Evolutionary conservation across 1,284 basidiomycete species (phyloP), one percentile per base, ranked within the genome.

Genomic region (Tilletia caries): DNA sequence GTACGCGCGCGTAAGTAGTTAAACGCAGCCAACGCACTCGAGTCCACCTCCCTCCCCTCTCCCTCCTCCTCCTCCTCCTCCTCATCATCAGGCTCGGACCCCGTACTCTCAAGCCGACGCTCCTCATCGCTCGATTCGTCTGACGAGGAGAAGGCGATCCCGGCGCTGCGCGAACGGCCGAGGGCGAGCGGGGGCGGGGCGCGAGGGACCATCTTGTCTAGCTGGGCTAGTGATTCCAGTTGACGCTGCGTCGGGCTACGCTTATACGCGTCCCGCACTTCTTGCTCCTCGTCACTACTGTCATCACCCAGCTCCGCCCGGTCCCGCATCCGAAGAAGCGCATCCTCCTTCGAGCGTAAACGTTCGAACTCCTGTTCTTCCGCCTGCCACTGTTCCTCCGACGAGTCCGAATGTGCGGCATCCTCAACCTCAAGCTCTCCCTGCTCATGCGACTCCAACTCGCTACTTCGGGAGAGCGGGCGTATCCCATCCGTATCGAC

Each of bases 141-240:
- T 10, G 68, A 69, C 23, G 75, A 77, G 0, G 76, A 77, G 2
- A 74, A 77, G 58, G 70, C 76, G 12, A 74, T 74, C n/a, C 74
- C 76, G 3, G 74, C 74, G 20, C 76, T 74, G 15, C 76, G 69
- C 2, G 74, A 76, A 2, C 76, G 66, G 12, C 76, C 76, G 1
- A 77, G 48, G 1, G 73, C 74, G 4, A 77, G 67, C 2, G 76
- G 76, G 2, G 74, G 76, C 3, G 76, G 76, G 2, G 76, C 76
- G 33, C 71, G 73, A 3, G 76, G 74, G 32, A 74, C 43, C 1
- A 48, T 69, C 20, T 68, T 66, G 18, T 74, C 72, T 73, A 74
- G 71, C 33, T 66, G 27, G 15, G 71, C 68, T 12, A 76, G 70
- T 37, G 58, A 27, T 34, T 62, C 13, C 3, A 62, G 58, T 18